Evolutionary conservation across 495 filamentous ascomycete genomes (phyloP), one percentile per base, ranked within the genome.

Genomic region (Hypoxylon rickii): DNA sequence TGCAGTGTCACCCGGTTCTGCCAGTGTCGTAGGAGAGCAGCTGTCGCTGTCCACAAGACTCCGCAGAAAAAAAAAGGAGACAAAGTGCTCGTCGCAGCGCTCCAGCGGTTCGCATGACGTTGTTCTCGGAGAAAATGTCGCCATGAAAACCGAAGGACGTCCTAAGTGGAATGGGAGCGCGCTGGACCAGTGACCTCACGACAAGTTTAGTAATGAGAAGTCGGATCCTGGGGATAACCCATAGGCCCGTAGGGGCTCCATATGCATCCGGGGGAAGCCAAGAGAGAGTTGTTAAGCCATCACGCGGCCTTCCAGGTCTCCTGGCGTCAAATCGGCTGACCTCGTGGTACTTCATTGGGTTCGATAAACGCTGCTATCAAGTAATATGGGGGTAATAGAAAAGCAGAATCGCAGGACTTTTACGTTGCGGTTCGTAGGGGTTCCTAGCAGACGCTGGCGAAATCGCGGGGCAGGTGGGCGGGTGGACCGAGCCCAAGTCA

Each of bases 331-430:
- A 68, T 65, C 62, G 58, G 62, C 61, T 65, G 65, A 67, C 57
- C 53, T 65, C 56, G 64, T 64, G 63, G 40, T 59, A 31, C 51
- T 64, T 48, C 44, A 46, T 53, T 54, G 63, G 57, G 56, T 38
- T 58, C 51, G 52, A 63, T 55, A 56, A 41, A 66, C 44, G 47
- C 60, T 57, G 49, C 56, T 51, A 69, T 69, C 63, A 69, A 54
- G 66, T 69, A 69, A 69, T 66, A 66, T 62, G 63, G 63, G 66
- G 66, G 66, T 69, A 69, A 69, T 66, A 44, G 64, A 69, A 66
- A 64, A 59, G 46, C 24, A 58, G 49, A 49, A 48, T 57, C 48
- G 41, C 39, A 49, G 19, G 41, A 57, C 34, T 58, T 63, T 63
- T 63, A 63, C 53, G 59, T 58, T 58, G 43, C 37, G 54, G 59